Evolutionary conservation across 768 basidiomycete genomes (phyloP), one percentile per base, ranked within the genome.

Genomic region (Boletus rufocinnamomeus): DNA sequence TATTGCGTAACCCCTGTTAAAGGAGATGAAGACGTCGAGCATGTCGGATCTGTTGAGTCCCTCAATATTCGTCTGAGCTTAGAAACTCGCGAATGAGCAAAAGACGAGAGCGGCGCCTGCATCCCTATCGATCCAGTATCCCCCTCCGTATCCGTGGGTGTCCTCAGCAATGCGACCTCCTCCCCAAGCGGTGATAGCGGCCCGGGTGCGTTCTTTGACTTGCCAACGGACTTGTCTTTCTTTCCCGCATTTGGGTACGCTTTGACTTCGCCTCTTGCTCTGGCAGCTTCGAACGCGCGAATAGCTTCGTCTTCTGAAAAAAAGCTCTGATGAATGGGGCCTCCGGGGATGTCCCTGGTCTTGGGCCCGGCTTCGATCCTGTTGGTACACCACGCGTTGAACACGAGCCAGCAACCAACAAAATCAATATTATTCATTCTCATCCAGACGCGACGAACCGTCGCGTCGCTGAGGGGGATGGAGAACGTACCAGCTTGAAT

Each of bases 321-420:
- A 61, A 80, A 84, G 46, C 79, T 72, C 57, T 84, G 76, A 61
- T 76, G 66, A 7, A 79, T 59, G 3, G 80, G 68, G 35, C 76
- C 77, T 34, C 75, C 75, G 10, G 78, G 70, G 11, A 84, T 74
- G 5, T 77, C 73, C 52, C 63, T 76, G 13, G 81, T 78, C 52
- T 79, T 72, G 9, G 78, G 75, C 1, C 69, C 74, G 19, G 75
- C 77, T 63, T 82, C 77, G 11, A 77, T 65, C 84, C 84, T 85
- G 63, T 66, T 54, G 41, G 38, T 52, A 44, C 62, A 17, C 47
- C 43, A 34, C 38, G 37, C 53, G 48, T 50, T 52, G 27, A 25
- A 50, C 27, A 47, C 43, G 49, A 55, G 38, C 40, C 63, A 59
- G 45, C 55, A 52, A 53, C 48, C 57, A 49, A 45, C 34, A 11